phyloP scores from a whole-genome alignment of 176 grass and related monocot species.

The Guadua angustifolia region DNA sequence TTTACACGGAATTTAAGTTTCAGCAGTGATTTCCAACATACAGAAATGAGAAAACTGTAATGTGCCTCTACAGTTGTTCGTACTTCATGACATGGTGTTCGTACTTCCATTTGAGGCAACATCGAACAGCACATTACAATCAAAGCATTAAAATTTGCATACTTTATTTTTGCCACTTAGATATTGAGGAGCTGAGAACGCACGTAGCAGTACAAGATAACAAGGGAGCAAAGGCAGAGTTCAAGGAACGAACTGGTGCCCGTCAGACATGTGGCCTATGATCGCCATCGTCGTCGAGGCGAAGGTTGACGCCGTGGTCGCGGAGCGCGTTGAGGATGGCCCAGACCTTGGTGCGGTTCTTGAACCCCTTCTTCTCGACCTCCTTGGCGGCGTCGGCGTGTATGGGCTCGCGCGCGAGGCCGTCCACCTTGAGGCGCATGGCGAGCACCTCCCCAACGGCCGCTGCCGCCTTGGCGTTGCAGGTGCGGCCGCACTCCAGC shows the following conservation, averaged over 20 bases:
- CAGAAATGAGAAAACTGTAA: background rate
- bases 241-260: background rate
- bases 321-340: slow-evolving; percentile 75
- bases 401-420: slow-evolving; percentile 70
- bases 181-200: background rate
- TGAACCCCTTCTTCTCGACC: slow-evolving; percentile 88
- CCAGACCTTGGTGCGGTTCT: slow-evolving; percentile 83
- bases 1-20: slow-evolving; percentile 9
- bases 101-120: background rate
- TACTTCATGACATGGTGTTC: background rate
- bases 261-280: slow-evolving; percentile 46
- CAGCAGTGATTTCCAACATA: background rate
- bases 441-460: slow-evolving; percentile 83
- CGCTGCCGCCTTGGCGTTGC: slow-evolving; percentile 86
- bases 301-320: slow-evolving; percentile 64
- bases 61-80: background rate
- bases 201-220: background rate
- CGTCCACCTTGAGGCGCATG: slow-evolving; percentile 83
- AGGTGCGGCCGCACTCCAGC: slow-evolving; percentile 72
- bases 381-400: slow-evolving; percentile 71
- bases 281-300: slow-evolving; percentile 51
- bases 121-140: background rate
- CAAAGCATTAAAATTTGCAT: background rate
- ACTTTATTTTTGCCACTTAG: background rate
- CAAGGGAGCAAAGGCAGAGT: background rate